Base-by-base conservation (phyloP, 257 asterid species). In the Oldenlandia corymbosa region DNA sequence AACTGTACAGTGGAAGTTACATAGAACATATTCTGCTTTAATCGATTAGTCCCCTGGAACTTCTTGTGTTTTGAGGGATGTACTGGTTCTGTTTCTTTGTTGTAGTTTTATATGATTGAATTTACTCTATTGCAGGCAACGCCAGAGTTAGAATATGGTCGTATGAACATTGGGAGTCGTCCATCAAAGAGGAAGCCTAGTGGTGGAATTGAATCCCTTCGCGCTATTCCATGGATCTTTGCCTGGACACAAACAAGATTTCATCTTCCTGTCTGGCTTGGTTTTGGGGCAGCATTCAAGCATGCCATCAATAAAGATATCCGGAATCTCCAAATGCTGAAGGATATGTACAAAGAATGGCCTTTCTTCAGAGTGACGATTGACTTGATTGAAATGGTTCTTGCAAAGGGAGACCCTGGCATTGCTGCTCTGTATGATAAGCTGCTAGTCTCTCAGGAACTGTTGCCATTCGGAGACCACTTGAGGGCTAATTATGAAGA, bases 171-270 rank as follows among this genome's bases (percentile, higher is more conserved):
- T 51, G 97, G 97, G 41, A 90, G 97, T 69, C 96, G 95, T 72
- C 97, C 96, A 1, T 71, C 97, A 1, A 90, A 90, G 68, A 74
- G 97, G 74, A 90, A 90, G 67, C 94, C 96, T 2, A 90, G 96
- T 55, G 97, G 97, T 39, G 97, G 96, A 52, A 90, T 90, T 71
- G 97, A 90, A 78, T 85, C 97, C 10, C 91, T 90, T 21, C 73
- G 97, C 65, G 97, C 96, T 51, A 90, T 90, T 73, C 97, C 97
- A 17, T 90, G 96, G 97, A 90, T 90, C 76, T 90, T 90, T 62
- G 97, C 97, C n/a, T 90, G 97, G 97, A 90, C 97, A 1, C 97
- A 90, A 67, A 90, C 97, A 5, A 84, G 97, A 54, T 91, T 91
- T 60, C 97, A 91, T 76, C 96, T 91, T 26, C 98, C 98, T 0